Percentiles rank a stretch among this genome's conserved stretches.
Conservation (phyloP, 257 asterid species). For the Rehmannia glutinosa region DNA sequence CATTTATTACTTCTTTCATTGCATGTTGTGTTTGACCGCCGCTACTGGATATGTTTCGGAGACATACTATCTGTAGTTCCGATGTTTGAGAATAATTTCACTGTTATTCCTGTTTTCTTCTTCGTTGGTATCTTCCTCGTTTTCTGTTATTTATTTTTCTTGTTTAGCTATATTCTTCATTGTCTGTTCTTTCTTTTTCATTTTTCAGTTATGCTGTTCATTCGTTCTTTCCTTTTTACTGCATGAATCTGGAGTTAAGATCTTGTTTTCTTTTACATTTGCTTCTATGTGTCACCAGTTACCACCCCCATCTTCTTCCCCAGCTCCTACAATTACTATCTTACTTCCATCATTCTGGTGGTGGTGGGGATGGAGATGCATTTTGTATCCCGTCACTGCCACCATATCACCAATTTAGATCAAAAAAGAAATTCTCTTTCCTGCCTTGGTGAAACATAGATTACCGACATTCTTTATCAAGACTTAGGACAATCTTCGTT, state of each 20-base stretch:
- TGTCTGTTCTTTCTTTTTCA: too few species aligned
- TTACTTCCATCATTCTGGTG: not conserved
- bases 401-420: not conserved
- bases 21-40: not conserved
- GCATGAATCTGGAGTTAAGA: not conserved
- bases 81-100: not conserved
- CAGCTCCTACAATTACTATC: not conserved
- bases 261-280: not conserved
- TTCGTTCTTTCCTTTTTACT: not conserved
- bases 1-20: not conserved
- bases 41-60: too few species aligned
- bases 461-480: not conserved
- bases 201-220: not conserved
- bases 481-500: not conserved
- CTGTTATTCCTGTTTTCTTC: not conserved
- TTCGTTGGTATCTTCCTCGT: not conserved
- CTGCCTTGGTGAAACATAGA: not conserved
- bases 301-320: not conserved
- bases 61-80: not conserved
- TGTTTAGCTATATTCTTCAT: too few species aligned
- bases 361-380: not conserved
- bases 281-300: not conserved
- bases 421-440: not conserved
- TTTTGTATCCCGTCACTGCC: not conserved
- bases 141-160: not conserved